phyloP scores from a whole-genome alignment of 495 filamentous ascomycete species.

The Annulohypoxylon stygium region DNA sequence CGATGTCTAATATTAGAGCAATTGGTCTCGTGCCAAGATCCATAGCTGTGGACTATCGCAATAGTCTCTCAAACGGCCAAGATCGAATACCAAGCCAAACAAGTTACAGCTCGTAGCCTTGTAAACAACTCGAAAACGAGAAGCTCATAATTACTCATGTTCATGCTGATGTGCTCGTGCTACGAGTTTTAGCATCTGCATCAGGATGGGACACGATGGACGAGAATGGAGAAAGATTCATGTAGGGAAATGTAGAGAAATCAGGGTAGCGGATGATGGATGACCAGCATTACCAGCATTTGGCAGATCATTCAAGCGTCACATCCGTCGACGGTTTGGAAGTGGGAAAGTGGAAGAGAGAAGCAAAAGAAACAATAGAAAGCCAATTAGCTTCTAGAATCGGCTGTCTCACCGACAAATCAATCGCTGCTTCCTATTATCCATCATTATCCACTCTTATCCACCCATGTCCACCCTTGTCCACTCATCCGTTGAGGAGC shows the following conservation, averaged over 20 bases:
- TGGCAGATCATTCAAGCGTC: conserved; percentile 31
- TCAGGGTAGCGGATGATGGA: conserved; percentile 5
- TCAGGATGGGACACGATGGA: conserved; percentile 4
- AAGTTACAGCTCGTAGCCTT: conserved; percentile 2
- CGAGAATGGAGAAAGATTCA: conserved; percentile 2
- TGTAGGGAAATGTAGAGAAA: not conserved
- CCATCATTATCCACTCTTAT: too few relatives aligned
- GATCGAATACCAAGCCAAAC: conserved; percentile 20
- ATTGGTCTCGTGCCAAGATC: conserved; percentile 25
- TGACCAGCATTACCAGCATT: conserved; percentile 26
- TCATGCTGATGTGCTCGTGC: conserved; percentile 10
- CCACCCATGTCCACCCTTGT: conserved; percentile 18
- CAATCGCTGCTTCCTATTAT: not conserved
- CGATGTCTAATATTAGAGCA: conserved; percentile 26
- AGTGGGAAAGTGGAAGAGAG: conserved; percentile 4
- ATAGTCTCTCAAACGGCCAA: conserved; percentile 38
- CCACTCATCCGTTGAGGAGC: conserved; percentile 39
- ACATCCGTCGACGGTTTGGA: not conserved
- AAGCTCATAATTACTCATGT: not conserved
- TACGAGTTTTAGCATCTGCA: conserved; percentile 26
- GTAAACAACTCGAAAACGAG: not conserved
- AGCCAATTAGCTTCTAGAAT: conserved; percentile 23
- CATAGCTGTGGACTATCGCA: conserved; percentile 19
- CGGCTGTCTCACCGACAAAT: conserved; percentile 36
- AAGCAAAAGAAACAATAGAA: not conserved